Percentiles rank a stretch among this genome's conserved stretches.
These are phyloP conservation scores for Carallia brachiata DNA, from an alignment of 345 rosid species.

Conservation along the genomic window DNA sequence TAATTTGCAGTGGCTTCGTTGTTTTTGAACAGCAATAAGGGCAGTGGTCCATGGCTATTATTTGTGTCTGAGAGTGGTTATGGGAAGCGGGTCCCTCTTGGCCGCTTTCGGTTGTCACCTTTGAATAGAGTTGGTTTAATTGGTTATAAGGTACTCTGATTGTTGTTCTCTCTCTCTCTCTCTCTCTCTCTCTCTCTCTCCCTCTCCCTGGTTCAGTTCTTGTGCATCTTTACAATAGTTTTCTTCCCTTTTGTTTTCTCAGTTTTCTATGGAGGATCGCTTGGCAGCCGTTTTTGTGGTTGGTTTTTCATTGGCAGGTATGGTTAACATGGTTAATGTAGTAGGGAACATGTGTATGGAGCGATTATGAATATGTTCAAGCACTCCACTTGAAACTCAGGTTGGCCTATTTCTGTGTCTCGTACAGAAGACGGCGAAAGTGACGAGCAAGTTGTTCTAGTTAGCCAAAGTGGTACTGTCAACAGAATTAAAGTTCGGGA, in stretches of 20 bases:
- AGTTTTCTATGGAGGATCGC: conserved; percentile 75
- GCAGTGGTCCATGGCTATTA: conserved; percentile 82
- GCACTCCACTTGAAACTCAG: too few relatives aligned
- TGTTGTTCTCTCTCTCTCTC: neutral
- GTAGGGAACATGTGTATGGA: neutral
- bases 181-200: neutral
- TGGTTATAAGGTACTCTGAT: conserved; percentile 67
- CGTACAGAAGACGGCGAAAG: conserved; percentile 80
- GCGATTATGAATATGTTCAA: neutral
- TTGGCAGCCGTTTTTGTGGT: conserved; percentile 87
- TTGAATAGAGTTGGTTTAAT: conserved; percentile 78
- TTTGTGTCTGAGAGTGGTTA: conserved; percentile 82
- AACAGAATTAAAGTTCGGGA: conserved; percentile 90
- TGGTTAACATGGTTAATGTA: neutral
- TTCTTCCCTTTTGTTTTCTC: conserved; percentile 14
- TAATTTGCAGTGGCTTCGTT: conserved; percentile 2
- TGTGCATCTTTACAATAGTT: neutral
- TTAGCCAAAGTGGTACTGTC: conserved; percentile 90
- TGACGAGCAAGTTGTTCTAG: conserved; percentile 88
- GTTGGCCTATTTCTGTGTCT: conserved; percentile 7
- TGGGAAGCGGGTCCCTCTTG: conserved; percentile 91
- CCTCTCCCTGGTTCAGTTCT: neutral
- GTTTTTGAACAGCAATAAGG: conserved; percentile 35
- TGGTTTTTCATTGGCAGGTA: conserved; percentile 86
- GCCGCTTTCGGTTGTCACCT: conserved; percentile 57